Conservation (phyloP, 768 basidiomycete species). For the Collybia sp. region DNA sequence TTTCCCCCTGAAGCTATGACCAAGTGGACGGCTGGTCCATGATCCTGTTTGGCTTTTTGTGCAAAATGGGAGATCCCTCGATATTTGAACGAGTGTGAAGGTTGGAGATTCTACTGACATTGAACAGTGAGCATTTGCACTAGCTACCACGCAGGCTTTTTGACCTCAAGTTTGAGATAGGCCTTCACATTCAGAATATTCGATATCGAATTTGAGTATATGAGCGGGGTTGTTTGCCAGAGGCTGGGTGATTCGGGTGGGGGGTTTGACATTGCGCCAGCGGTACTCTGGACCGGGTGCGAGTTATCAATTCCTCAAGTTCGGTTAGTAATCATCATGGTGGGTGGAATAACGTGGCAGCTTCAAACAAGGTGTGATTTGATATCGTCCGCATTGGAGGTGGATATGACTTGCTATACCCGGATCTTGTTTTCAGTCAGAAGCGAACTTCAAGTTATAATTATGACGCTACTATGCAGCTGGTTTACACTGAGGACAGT, state of each 20-base stretch:
- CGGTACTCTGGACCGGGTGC: too few relatives aligned
- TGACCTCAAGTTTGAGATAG: slow-evolving; percentile 73
- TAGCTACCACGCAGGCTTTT: background rate
- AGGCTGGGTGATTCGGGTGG: slow-evolving; percentile 11
- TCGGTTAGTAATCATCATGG: too few relatives aligned
- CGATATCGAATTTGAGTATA: slow-evolving; percentile 58
- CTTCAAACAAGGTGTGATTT: too few relatives aligned
- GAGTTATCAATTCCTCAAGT: too few relatives aligned
- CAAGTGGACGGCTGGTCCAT: slow-evolving; percentile 54
- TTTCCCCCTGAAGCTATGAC: slow-evolving; percentile 79
- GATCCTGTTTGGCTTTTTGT: slow-evolving; percentile 40
- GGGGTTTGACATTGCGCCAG: too few relatives aligned
- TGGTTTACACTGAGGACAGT: too few relatives aligned
- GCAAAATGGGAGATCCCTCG: slow-evolving; percentile 65
- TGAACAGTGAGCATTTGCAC: background rate
- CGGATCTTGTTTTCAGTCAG: too few relatives aligned
- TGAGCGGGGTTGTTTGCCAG: slow-evolving; percentile 63
- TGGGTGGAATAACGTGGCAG: too few relatives aligned
- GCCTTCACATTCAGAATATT: slow-evolving; percentile 42
- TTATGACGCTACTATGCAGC: too few relatives aligned
- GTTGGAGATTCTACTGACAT: slow-evolving; percentile 56
- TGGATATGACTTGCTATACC: too few relatives aligned
- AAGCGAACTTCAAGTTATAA: too few relatives aligned
- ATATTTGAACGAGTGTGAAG: slow-evolving; percentile 73
- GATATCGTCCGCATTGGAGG: too few relatives aligned